Evolutionary conservation across 2,329 filamentous ascomycete genomes (phyloP), one percentile per base, ranked within the genome.

Genomic region (Torrubiellomyces zombiae): DNA sequence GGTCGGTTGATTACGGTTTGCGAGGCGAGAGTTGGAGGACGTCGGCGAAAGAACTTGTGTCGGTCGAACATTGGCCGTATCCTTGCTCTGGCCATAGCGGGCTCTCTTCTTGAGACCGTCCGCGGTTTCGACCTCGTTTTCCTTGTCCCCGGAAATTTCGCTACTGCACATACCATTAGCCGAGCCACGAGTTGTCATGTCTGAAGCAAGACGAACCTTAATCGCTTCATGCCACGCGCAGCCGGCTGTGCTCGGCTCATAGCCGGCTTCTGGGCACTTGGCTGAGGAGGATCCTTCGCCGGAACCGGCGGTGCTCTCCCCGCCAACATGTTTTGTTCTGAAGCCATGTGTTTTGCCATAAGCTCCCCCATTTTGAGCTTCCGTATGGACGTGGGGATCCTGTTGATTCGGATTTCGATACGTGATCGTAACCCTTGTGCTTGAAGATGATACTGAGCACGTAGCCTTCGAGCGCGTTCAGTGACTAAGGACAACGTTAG

Each of bases 361-460:
- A 95, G 60, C 21, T 93, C 85, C 28, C 73, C 72, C 63, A 98
- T 86, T 29, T 70, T 91, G 32, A 71, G 63, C 42, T 76, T 79
- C 31, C 86, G 74, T 34, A 93, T 55, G 10, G 74, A 65, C 38
- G 71, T 67, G 6, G 89, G 89, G 26, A 95, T 89, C 27, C 89
- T 75, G 46, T 94, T 93, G 48, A 95, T 67, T 52, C 89, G 79
- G 55, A 92, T 78, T 50, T 94, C 85, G 26, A 98, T 75, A 32
- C 86, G 75, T 31, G 82, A 75, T 32, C 78, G 70, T 19, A 95
- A 64, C 33, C 79, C 79, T 48, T 86, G 78, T 13, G 83, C 79
- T 50, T 93, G 85, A 7, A 91, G 65, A 30, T 77, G 75, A 55
- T 91, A 93, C 47, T 92, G 83, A 6, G 85, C 77, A 40, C 85